Evolutionary conservation across 257 asterid genomes (phyloP), one percentile per base, ranked within the genome.

Genomic region (Schizonepeta tenuifolia): DNA sequence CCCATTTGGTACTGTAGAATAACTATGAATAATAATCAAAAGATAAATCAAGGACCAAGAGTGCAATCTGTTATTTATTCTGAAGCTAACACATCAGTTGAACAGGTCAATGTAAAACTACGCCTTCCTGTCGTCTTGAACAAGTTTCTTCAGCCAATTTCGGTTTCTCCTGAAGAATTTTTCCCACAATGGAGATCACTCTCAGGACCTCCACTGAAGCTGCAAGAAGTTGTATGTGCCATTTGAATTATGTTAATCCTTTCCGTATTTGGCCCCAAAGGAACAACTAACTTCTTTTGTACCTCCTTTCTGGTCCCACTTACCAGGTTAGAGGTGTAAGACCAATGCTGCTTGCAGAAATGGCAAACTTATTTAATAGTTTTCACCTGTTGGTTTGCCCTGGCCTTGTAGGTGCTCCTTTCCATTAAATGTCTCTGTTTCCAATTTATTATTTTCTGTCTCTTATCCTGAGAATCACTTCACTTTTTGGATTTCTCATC

Each of bases 121-220:
- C 93, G 96, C 54, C 93, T 93, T 79, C 98, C 98, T 18, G 95
- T 92, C 62, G 85, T 90, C 74, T 79, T 93, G 79, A 93, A 85
- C 83, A 93, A 93, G 78, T 93, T 90, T 84, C 70, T 90, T 74
- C 96, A 88, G 79, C 96, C 96, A 62, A 86, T 93, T 71, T 28
- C 80, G 65, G 86, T 90, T 70, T 81, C 98, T 41, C 85, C 90
- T 28, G 98, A 93, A 79, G 98, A 93, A 76, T 93, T 93, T 82
- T 93, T 93, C 82, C 90, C 90, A 9, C 98, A 90, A 53, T 93
- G 98, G 98, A 87, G 95, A 86, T 93, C 98, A 72, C 96, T 93
- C 74, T 87, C 97, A 59, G 98, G 98, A 75, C 95, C 98, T 26
- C 98, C 98, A 46, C 65, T 93, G 83, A 93, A 93, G 84, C 89